Conservation (phyloP, 805 yeast species). For the Yamadazyma philogaea region DNA sequence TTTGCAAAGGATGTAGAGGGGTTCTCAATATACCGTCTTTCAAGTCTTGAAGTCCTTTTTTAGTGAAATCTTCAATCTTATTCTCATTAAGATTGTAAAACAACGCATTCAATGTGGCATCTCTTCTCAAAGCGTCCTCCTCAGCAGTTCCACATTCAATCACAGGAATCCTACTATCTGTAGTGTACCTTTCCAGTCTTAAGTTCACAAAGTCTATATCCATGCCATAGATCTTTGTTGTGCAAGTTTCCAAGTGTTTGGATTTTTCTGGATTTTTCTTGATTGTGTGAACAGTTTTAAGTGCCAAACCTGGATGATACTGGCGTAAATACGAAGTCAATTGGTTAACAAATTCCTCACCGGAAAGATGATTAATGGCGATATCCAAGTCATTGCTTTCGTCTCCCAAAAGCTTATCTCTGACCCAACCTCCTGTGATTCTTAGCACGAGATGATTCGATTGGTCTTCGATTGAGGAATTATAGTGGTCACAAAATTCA, state of each 20-base stretch:
- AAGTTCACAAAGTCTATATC: constrained; percentile 93
- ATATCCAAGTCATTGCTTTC: constrained; percentile 87
- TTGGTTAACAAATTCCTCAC: constrained; percentile 76
- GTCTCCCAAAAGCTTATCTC: constrained; percentile 84
- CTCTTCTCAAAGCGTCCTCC: constrained; percentile 90
- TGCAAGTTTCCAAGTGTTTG: constrained; percentile 95
- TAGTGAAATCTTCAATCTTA: constrained; percentile 82
- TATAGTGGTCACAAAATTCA: constrained; percentile 39
- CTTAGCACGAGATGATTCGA: constrained; percentile 49
- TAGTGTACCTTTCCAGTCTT: constrained; percentile 81
- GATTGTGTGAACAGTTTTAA: constrained; percentile 58
- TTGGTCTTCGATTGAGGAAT: constrained; percentile 17
- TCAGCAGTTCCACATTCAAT: constrained; percentile 84
- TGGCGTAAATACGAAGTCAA: constrained; percentile 48
- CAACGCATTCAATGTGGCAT: constrained; percentile 90
- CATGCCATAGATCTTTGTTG: constrained; percentile 77
- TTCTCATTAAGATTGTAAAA: constrained; percentile 75
- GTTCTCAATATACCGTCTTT: constrained; percentile 71
- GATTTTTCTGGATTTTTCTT: constrained; percentile 93
- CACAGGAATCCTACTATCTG: constrained; percentile 80
- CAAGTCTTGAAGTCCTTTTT: constrained; percentile 70
- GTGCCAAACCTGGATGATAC: constrained; percentile 24
- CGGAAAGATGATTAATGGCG: constrained; percentile 80
- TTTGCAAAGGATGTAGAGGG: constrained; percentile 79
- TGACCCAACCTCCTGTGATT: constrained; percentile 98